Percentiles rank a stretch among this genome's conserved stretches.
Conservation (phyloP, 2,329 filamentous ascomycete genomes). For the Epichloe sibirici region DNA sequence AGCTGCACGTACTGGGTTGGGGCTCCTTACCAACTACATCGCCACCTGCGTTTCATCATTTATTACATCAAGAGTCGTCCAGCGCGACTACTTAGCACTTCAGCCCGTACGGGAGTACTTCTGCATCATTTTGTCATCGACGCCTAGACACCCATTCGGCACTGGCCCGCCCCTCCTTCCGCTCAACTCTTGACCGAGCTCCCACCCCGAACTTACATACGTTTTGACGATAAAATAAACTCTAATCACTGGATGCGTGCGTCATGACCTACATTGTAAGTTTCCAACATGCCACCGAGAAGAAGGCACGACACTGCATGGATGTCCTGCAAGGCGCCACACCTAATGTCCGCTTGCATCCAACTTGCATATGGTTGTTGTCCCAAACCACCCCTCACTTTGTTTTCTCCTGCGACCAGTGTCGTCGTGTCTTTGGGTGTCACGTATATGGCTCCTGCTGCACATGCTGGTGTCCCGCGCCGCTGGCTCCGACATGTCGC, state of each 20-base stretch:
- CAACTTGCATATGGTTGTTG: slow-evolving; percentile 4
- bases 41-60: neutral
- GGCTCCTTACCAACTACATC: neutral
- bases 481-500: slow-evolving; percentile 4
- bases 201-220: neutral
- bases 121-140: slow-evolving; percentile 5
- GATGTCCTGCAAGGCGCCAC: slow-evolving; percentile 9
- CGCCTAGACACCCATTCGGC: neutral
- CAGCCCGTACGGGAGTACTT: neutral
- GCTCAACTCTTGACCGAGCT: slow-evolving; percentile 6
- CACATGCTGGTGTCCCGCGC: neutral
- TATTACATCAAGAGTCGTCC: neutral
- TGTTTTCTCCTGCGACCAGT: neutral
- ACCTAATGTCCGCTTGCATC: slow-evolving; percentile 2
- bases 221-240: slow-evolving; percentile 9
- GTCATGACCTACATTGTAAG: slow-evolving; percentile 30
- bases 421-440: neutral
- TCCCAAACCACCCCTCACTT: neutral
- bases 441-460: slow-evolving; percentile 2
- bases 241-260: slow-evolving; percentile 19
- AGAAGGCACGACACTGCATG: slow-evolving; percentile 10
- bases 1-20: neutral
- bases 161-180: slow-evolving; percentile 2
- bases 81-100: neutral
- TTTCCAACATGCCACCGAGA: slow-evolving; percentile 7